A percentile compares a stretch with the other conserved stretches of the same genome.
Evolutionary conservation across 352 stramenopile genomes (phyloP).

Genomic region (Saprolegnia diclina): DNA sequence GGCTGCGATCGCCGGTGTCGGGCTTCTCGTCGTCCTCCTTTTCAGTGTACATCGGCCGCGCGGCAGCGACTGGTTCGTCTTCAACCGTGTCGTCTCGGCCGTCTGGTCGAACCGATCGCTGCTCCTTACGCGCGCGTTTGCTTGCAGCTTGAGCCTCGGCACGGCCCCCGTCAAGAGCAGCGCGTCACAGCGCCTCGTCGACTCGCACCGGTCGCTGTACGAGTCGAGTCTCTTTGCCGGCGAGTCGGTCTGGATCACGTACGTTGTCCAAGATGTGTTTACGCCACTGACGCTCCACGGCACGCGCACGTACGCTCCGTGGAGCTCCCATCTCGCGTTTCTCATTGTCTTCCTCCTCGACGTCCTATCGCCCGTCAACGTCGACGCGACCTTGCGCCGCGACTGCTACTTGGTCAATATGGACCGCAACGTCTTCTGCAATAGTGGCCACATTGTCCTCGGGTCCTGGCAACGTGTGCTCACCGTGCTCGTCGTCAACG

Average conservation of each 20-base stretch:
- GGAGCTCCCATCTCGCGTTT: background rate
- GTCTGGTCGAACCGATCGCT: slow-evolving; percentile 3
- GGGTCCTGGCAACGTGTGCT: background rate
- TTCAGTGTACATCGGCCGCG: background rate
- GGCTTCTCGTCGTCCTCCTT: background rate
- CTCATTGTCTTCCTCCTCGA: background rate
- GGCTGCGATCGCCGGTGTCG: background rate
- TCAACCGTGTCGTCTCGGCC: background rate
- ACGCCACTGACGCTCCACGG: background rate
- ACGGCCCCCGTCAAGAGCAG: background rate
- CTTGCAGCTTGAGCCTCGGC: background rate
- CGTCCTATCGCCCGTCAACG: background rate
- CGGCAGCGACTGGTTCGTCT: slow-evolving; percentile 6
- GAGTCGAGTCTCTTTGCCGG: background rate
- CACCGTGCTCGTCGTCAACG: background rate
- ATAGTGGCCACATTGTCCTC: background rate
- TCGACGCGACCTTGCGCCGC: background rate
- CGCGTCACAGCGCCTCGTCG: background rate
- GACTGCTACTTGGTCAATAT: slow-evolving; percentile 5
- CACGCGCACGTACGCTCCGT: background rate
- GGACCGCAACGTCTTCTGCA: slow-evolving; percentile 2
- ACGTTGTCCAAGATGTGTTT: slow-evolving; percentile 8
- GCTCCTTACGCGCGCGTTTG: background rate
- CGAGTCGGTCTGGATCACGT: slow-evolving; percentile 12
- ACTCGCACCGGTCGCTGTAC: background rate